Conservation (phyloP, 805 yeast species). For the Metschnikowia baotianmanensis region DNA sequence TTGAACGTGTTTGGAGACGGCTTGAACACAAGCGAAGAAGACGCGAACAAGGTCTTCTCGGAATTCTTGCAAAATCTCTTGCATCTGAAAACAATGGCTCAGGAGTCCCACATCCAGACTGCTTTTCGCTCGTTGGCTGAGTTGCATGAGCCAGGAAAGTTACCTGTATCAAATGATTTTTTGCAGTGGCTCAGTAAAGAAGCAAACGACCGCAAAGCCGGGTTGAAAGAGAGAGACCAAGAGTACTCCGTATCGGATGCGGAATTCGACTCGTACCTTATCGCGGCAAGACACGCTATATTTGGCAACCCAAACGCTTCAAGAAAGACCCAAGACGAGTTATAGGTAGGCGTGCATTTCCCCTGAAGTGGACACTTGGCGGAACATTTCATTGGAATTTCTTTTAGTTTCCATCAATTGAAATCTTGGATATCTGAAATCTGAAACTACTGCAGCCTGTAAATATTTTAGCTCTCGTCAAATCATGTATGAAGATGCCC, state of each 20-base stretch:
- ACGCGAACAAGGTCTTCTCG: conserved; percentile 34
- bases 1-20: conserved; percentile 22
- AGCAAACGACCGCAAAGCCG: conserved; percentile 23
- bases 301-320: conserved; percentile 76
- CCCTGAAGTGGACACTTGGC: too few relatives aligned
- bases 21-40: conserved; percentile 9
- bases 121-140: conserved; percentile 26
- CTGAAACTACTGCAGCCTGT: too few relatives aligned
- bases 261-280: conserved; percentile 35
- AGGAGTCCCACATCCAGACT: conserved; percentile 41
- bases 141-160: conserved; percentile 28
- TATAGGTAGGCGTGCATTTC: conserved; percentile 3
- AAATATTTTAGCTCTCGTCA: too few relatives aligned
- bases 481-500: too few relatives aligned
- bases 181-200: conserved; percentile 62
- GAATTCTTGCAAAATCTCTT: conserved; percentile 35
- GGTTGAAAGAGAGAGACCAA: neutral
- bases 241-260: conserved; percentile 26
- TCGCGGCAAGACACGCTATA: conserved; percentile 55
- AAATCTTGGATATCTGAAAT: too few relatives aligned
- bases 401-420: too few relatives aligned
- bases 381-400: too few relatives aligned
- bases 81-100: conserved; percentile 18
- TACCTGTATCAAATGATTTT: conserved; percentile 43
- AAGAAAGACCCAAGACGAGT: conserved; percentile 48